Evolutionary conservation across 495 filamentous ascomycete genomes (phyloP), one percentile per base, ranked within the genome.

Genomic region (Hypoxylon fuscum): DNA sequence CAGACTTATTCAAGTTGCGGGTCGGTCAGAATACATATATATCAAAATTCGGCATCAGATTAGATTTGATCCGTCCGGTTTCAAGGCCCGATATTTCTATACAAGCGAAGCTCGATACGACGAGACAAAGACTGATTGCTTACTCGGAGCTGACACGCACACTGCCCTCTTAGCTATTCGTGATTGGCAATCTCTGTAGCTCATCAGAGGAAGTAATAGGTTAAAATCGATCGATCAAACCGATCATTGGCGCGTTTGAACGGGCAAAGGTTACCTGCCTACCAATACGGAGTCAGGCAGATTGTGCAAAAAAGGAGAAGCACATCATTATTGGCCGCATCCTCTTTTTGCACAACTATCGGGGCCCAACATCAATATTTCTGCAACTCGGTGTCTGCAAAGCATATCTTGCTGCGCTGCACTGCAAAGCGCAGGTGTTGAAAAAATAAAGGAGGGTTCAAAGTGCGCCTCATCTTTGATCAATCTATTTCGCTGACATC

Each of bases 241-340:
- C 57, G 51, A 66, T 57, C 52, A 66, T 62, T 66, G 63, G 63
- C 63, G 63, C 63, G 63, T 62, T 66, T 61, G 53, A 22, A 49
- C 25, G n/a, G n/a, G n/a, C n/a, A 42, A 21, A 31, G 21, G 35
- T 12, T 27, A 40, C 35, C 51, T 42, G 14, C 49, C 52, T 53
- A 58, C 63, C 63, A 62, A 57, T 66, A 57, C 63, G 57, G 53
- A 66, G 57, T 66, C 57, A 53, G 63, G 57, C 57, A 66, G 63
- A 66, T 58, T 62, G 21, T 57, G 45, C n/a, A n/a, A 48, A 59
- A 45, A 59, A 55, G 50, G 45, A 65, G 27, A 60, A 49, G 63
- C 35, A n/a, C 44, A 54, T 60, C 32, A 44, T 56, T 48, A 66
- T 62, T 66, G 63, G 63, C 57, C 53, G 47, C 44, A 60, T 12